phyloP scores from a whole-genome alignment of 2,329 filamentous ascomycete species.

The Fusarium circinatum region DNA sequence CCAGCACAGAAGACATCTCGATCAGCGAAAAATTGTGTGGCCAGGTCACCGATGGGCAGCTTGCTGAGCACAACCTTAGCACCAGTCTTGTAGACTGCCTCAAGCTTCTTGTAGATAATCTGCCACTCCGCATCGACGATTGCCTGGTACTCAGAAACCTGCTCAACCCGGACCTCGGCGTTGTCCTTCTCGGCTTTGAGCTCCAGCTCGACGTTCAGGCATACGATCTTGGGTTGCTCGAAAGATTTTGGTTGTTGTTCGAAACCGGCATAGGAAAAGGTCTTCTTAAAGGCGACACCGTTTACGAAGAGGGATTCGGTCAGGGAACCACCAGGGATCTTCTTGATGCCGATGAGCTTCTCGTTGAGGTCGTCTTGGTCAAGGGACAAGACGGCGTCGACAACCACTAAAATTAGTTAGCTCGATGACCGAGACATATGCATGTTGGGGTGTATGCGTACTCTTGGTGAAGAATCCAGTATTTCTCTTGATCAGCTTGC shows the following conservation, averaged over 20 bases:
- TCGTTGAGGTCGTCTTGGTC: constrained; percentile 98
- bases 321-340: constrained; percentile 94
- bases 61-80: constrained; percentile 98
- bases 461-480: constrained; percentile 97
- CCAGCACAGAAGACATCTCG: constrained; percentile 98
- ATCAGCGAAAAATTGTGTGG: constrained; percentile 98
- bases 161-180: constrained; percentile 95
- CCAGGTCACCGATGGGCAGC: constrained; percentile 95
- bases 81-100: constrained; percentile 91
- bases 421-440: constrained; percentile 2
- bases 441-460: constrained; percentile 54
- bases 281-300: constrained; percentile 99
- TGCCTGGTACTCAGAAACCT: constrained; percentile 98
- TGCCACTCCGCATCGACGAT: constrained; percentile 99
- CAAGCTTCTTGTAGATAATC: constrained; percentile 99
- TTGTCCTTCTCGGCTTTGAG: constrained; percentile 99
- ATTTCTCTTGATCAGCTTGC: constrained; percentile 98
- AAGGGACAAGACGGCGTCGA: constrained; percentile 93
- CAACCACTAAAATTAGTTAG: constrained; percentile 78
- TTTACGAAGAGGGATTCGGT: constrained; percentile 98
- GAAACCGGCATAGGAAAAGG: constrained; percentile 98
- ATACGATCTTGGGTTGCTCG: constrained; percentile 93
- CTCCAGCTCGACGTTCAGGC: constrained; percentile 96
- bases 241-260: constrained; percentile 99
- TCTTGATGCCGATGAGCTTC: constrained; percentile 98